A percentile compares a stretch with the other conserved stretches of the same genome.
These are phyloP conservation scores for Alternaria burnsii DNA, from an alignment of 2,329 filamentous ascomycete species.

Conservation along the genomic window DNA sequence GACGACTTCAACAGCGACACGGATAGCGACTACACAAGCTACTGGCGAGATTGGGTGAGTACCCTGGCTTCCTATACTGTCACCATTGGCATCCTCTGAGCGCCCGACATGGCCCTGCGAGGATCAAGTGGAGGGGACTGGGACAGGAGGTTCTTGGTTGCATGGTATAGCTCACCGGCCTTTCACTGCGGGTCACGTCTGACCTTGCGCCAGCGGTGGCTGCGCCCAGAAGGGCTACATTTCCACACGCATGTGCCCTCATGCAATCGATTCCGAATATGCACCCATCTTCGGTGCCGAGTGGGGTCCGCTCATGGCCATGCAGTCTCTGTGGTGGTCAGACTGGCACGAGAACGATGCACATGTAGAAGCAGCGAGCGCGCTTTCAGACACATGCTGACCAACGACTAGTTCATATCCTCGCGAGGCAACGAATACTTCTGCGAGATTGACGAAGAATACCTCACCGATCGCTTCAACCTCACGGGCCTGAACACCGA, in stretches of 20 bases:
- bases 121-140: background rate
- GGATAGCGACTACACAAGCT: conserved; percentile 98
- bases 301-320: conserved; percentile 11
- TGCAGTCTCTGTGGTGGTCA: conserved; percentile 13
- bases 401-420: conserved; percentile 81
- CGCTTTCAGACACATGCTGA: conserved; percentile 19
- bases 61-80: conserved; percentile 16
- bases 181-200: conserved; percentile 8
- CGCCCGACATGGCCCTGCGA: conserved; percentile 6
- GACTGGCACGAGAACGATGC: conserved; percentile 1
- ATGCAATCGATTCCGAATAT: conserved; percentile 4
- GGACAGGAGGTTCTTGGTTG: conserved; percentile 6
- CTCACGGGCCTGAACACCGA: conserved; percentile 96
- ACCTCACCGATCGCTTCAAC: conserved; percentile 97
- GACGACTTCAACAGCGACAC: conserved; percentile 98
- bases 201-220: conserved; percentile 7
- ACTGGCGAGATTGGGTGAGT: conserved; percentile 99
- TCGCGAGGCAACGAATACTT: conserved; percentile 99
- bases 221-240: conserved; percentile 17
- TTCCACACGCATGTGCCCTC: conserved; percentile 11
- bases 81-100: background rate
- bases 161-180: conserved; percentile 10
- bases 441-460: conserved; percentile 99
- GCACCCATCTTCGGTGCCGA: conserved; percentile 4
- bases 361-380: conserved; percentile 9